Percentiles rank a stretch among this genome's conserved stretches.
phyloP scores from a whole-genome alignment of 108 stramenopile species.

The Parmales sp. region DNA sequence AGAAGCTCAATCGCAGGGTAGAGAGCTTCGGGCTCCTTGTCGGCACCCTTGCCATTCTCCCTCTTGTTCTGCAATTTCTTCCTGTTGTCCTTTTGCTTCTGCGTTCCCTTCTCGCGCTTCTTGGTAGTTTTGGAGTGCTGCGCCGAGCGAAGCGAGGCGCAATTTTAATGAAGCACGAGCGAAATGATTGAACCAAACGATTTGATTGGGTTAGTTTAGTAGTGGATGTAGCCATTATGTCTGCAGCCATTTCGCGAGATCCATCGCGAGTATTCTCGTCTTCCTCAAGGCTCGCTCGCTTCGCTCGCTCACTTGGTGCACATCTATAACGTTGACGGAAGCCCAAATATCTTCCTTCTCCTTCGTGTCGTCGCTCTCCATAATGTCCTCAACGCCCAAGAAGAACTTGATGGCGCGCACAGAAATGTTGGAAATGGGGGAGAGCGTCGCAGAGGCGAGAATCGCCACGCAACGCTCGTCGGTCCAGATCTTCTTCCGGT shows the following conservation, averaged over 20 bases:
- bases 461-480: slow-evolving; percentile 89
- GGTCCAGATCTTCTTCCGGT: slow-evolving; percentile 89
- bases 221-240: too few relatives aligned
- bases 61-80: slow-evolving; percentile 35
- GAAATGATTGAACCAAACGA: too few relatives aligned
- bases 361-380: slow-evolving; percentile 69
- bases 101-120: slow-evolving; percentile 34
- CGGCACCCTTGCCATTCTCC: slow-evolving; percentile 23
- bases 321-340: slow-evolving; percentile 51
- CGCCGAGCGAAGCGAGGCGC: too few relatives aligned
- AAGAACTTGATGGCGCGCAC: slow-evolving; percentile 84
- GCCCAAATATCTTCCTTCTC: slow-evolving; percentile 61
- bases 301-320: too few relatives aligned
- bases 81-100: slow-evolving; percentile 24
- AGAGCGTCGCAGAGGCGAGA: slow-evolving; percentile 61
- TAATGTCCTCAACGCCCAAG: slow-evolving; percentile 84
- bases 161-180: too few relatives aligned
- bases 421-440: slow-evolving; percentile 49
- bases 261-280: too few relatives aligned
- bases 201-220: too few relatives aligned
- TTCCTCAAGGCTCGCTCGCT: too few relatives aligned
- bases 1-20: slow-evolving; percentile 91
- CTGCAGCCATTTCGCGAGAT: too few relatives aligned
- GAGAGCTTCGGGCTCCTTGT: slow-evolving; percentile 49
- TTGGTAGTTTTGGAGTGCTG: slow-evolving; percentile 71